phyloP scores from a whole-genome alignment of 305 asterid genomes.

The Striga hermonthica region DNA sequence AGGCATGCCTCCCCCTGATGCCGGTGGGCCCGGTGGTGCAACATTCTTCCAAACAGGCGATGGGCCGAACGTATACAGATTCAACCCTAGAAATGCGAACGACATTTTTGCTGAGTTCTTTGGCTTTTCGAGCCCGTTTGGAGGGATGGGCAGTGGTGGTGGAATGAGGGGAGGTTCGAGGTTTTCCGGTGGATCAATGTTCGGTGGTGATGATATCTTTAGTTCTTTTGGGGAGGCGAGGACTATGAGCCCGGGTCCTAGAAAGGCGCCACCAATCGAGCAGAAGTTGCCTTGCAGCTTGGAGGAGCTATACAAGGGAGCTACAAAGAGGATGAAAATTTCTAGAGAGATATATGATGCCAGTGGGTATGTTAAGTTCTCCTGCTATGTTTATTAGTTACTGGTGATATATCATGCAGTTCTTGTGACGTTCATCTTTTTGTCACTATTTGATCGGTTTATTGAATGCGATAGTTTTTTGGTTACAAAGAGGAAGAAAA shows the following conservation, averaged over 20 bases:
- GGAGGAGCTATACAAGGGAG: conserved; percentile 85
- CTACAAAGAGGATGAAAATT: conserved; percentile 83
- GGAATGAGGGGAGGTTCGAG: conserved; percentile 64
- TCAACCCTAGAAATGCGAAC: conserved; percentile 77
- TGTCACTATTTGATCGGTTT: conserved; percentile 5
- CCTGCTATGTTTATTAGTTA: neutral
- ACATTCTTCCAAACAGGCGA: conserved; percentile 71
- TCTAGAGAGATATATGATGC: conserved; percentile 79
- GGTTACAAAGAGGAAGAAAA: conserved; percentile 77
- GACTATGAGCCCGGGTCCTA: conserved; percentile 53
- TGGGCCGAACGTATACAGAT: conserved; percentile 65
- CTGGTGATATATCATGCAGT: neutral
- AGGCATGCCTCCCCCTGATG: conserved; percentile 73
- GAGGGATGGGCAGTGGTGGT: conserved; percentile 59
- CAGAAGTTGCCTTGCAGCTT: conserved; percentile 66
- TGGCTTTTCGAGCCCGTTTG: conserved; percentile 69
- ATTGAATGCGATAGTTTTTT: neutral
- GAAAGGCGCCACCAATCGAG: conserved; percentile 73
- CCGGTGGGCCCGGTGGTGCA: conserved; percentile 58
- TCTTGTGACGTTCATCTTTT: neutral
- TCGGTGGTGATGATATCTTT: conserved; percentile 74
- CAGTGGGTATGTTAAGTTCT: conserved; percentile 61
- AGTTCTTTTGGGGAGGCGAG: conserved; percentile 65
- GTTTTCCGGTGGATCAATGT: conserved; percentile 59
- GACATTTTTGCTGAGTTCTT: conserved; percentile 87